Evolutionary conservation across 495 filamentous ascomycete genomes (phyloP).

Genomic region (Xylaria bambusicola): DNA sequence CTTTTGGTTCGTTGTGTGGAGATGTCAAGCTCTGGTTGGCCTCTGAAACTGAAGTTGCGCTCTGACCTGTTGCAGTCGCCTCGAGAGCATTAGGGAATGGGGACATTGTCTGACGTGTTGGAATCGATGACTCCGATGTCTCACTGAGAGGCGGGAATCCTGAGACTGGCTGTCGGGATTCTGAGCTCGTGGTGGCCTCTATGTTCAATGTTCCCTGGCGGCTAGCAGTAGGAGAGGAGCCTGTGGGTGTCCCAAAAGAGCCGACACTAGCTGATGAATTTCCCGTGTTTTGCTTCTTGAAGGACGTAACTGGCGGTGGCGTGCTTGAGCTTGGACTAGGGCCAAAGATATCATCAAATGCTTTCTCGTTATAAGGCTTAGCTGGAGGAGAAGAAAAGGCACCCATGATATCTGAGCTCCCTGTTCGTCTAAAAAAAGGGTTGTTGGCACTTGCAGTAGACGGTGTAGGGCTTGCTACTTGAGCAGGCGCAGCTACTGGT

Average conservation of each 20-base stretch:
- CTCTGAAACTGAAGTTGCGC: constrained; percentile 32
- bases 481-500: constrained; percentile 34
- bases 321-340: constrained; percentile 51
- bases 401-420: constrained; percentile 65
- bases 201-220: constrained; percentile 46
- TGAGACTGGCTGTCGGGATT: constrained; percentile 73
- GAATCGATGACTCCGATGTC: constrained; percentile 66
- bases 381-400: constrained; percentile 48
- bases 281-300: constrained; percentile 62
- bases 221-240: constrained; percentile 57
- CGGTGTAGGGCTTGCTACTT: constrained; percentile 64
- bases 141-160: constrained; percentile 68
- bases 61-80: constrained; percentile 24
- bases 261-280: constrained; percentile 52
- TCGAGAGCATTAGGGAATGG: constrained; percentile 65
- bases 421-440: constrained; percentile 83
- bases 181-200: constrained; percentile 61
- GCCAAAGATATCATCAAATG: constrained; percentile 87
- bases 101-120: constrained; percentile 80
- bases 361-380: constrained; percentile 57
- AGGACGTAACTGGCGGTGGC: constrained; percentile 60
- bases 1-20: constrained; percentile 27
- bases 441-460: constrained; percentile 81
- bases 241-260: constrained; percentile 55
- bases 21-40: constrained; percentile 38